Evolutionary conservation across 495 filamentous ascomycete species (phyloP), one percentile per base, ranked within the genome.

Genomic region (Annulohypoxylon bovei): DNA sequence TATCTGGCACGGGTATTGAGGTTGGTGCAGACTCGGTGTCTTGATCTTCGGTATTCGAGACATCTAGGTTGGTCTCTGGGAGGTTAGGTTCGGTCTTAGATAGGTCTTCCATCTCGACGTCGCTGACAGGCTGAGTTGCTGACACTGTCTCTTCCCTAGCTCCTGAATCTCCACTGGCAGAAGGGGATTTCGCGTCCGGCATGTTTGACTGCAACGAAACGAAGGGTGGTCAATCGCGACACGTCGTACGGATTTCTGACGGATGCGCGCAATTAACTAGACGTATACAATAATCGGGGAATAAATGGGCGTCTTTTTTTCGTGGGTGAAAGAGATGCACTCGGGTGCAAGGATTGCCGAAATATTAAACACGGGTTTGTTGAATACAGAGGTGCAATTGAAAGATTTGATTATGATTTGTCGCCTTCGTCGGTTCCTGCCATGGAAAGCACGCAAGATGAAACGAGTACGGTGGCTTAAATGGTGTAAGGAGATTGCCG

Each of bases 61-160:
- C 40, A 57, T 70, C 22, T 35, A 12, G 32, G 30, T 71, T 58
- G 32, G 62, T 56, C 22, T 73, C 67, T 46, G 73, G 64, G 33
- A 44, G 70, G 65, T 39, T 62, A 6, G 72, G 68, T 27, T 73
- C 56, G 44, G 56, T 35, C 49, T 73, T 61, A 5, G 75, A 71
- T 40, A 77, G 59, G 65, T 75, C 73, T 57, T 77, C 70, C 75
- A 77, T 77, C 46, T 77, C 75, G 4, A 77, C 64, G 42, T 73
- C 75, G 33, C 58, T 70, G 12, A 57, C 67, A 11, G 72, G 67
- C 37, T 67, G 75, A 33, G 46, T 67, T 58, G 67, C 71, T 30
- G 72, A 60, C 70, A 70, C 12, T 30, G 37, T 62, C 28, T 61
- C 73, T 56, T 75, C 72, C 12, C 25, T 73, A 50, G 35, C 18